Evolutionary conservation across 768 basidiomycete species (phyloP).

Genomic region (Suillus subluteus): DNA sequence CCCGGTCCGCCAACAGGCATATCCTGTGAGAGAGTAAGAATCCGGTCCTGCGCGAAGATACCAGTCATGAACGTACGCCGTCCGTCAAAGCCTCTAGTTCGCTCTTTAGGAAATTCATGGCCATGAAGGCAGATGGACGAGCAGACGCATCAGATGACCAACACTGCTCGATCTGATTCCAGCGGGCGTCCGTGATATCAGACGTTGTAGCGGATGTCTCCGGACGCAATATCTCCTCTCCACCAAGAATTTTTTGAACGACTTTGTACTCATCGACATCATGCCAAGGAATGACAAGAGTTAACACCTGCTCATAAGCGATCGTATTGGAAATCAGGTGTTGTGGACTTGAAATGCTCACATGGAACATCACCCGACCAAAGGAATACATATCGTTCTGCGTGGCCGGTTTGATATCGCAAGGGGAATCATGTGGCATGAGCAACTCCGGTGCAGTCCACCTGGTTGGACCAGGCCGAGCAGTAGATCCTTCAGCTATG

Average conservation of each 20-base stretch:
- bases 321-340: slow-evolving; percentile 34
- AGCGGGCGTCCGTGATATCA: no score
- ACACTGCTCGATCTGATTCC: background rate
- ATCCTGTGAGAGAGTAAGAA: background rate
- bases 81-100: background rate
- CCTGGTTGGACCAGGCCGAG: slow-evolving; percentile 37
- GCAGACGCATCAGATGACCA: background rate
- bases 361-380: slow-evolving; percentile 25
- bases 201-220: no score
- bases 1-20: background rate
- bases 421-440: slow-evolving; percentile 7
- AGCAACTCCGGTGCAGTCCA: slow-evolving; percentile 47
- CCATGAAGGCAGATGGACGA: background rate
- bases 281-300: background rate
- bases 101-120: background rate
- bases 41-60: background rate
- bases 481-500: background rate
- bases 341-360: background rate
- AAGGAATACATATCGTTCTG: slow-evolving; percentile 44
- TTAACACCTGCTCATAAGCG: slow-evolving; percentile 24
- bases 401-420: slow-evolving; percentile 18
- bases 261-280: no score
- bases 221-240: background rate
- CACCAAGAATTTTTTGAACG: background rate
- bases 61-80: background rate